Conservation (phyloP, 768 basidiomycete genomes). For the Leccinum fibrillosum region DNA sequence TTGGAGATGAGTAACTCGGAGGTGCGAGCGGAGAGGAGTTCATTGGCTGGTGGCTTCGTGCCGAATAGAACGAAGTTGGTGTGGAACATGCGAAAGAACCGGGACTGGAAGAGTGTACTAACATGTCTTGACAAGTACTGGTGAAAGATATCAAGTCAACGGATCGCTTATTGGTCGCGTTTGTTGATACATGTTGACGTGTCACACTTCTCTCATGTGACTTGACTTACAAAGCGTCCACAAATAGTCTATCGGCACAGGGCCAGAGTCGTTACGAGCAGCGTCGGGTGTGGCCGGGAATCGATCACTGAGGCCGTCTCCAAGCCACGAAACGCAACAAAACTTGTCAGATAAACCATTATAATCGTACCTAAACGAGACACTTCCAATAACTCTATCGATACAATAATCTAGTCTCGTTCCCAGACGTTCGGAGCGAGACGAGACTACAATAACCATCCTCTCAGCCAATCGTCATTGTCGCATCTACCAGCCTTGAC, state of each 20-base stretch:
- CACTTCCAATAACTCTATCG: background rate
- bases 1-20: constrained; percentile 43
- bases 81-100: constrained; percentile 33
- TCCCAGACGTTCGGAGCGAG: background rate
- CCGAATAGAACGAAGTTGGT: constrained; percentile 31
- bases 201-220: constrained; percentile 15
- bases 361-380: background rate
- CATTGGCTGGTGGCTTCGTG: constrained; percentile 33
- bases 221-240: background rate
- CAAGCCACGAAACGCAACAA: background rate
- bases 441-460: background rate
- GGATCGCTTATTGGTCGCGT: constrained; percentile 14
- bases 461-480: constrained; percentile 30
- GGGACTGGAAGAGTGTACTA: constrained; percentile 30
- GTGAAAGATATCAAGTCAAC: background rate
- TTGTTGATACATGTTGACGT: constrained; percentile 26
- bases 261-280: too few relatives aligned
- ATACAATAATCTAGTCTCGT: constrained; percentile 3
- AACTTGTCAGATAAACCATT: background rate
- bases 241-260: too few relatives aligned
- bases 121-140: constrained; percentile 5
- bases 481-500: constrained; percentile 34
- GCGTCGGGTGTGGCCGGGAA: too few relatives aligned
- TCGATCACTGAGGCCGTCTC: background rate
- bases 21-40: constrained; percentile 55